Evolutionary conservation across 2,329 filamentous ascomycete species (phyloP).

Genomic region (Aaosphaeria pasadenensis): DNA sequence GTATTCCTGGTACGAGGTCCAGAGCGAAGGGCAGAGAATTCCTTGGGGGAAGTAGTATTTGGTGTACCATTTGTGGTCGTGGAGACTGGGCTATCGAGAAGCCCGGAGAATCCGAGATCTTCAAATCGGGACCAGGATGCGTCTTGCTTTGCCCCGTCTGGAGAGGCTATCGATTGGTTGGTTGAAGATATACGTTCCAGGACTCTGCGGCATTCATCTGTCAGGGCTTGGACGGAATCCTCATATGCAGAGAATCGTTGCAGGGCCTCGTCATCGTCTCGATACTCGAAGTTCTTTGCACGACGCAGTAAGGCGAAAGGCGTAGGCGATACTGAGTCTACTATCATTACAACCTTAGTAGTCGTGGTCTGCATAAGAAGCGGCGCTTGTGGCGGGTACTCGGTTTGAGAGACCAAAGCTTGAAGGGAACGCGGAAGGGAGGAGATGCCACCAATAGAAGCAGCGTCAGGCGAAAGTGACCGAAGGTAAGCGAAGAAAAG

Average conservation of each 20-base stretch:
- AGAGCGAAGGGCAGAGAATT: constrained; percentile 70
- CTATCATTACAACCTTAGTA: constrained; percentile 93
- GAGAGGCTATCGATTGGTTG: constrained; percentile 73
- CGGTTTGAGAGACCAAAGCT: constrained; percentile 84
- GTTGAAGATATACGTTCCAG: constrained; percentile 82
- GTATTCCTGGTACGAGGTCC: constrained; percentile 65
- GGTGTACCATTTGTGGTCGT: constrained; percentile 25
- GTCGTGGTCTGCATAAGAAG: constrained; percentile 75
- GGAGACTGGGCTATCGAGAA: constrained; percentile 63
- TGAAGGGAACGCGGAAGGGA: constrained; percentile 86
- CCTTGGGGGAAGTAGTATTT: constrained; percentile 49
- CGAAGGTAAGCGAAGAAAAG: constrained; percentile 96
- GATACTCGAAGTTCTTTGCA: constrained; percentile 92
- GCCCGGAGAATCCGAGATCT: constrained; percentile 83
- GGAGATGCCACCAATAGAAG: constrained; percentile 74
- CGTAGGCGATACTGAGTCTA: constrained; percentile 89
- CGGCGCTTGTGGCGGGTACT: constrained; percentile 84
- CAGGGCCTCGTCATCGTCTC: constrained; percentile 80
- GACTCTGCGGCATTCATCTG: constrained; percentile 90
- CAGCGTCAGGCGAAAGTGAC: constrained; percentile 76
- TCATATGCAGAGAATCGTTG: constrained; percentile 85
- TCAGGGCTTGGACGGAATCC: constrained; percentile 82
- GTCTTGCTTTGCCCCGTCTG: constrained; percentile 55
- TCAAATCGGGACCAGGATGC: constrained; percentile 97
- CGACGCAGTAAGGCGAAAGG: constrained; percentile 87